Base-by-base conservation (phyloP, 257 asterid genomes). In the Forsythia viridissima region DNA sequence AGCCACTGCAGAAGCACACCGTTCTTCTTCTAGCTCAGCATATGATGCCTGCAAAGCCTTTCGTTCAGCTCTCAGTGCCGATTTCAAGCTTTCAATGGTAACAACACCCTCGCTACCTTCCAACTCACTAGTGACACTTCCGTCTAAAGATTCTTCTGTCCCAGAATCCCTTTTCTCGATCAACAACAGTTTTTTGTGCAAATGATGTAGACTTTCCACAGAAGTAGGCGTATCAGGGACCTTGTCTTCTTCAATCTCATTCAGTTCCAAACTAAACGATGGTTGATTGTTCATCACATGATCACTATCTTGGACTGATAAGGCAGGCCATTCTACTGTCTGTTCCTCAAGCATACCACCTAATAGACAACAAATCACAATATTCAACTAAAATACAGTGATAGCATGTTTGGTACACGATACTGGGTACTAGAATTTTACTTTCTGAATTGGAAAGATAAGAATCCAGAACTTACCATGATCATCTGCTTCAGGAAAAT, bases 1-100 rank as follows among this genome's bases (percentile, higher is more conserved):
- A 42, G 99, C 96, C 76, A 93, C 91, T 0, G 97, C 97, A n/a
- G 99, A 93, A 69, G 99, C 97, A 72, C 91, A 93, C 73, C 99
- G 76, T 76, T 96, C 99, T 81, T 92, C 98, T 88, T 96, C 99
- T 71, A 96, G 81, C 82, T 96, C 99, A 0, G 94, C 39, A 69
- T 93, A 96, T 76, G 92, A 79, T 7, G 86, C 93, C 75, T 90
- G 94, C 76, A 92, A 80, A 18, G 93, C 92, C 81, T 90, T 93
- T n/a, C 97, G 65, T 81, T 96, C 96, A 0, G 94, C 70, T 87
- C 86, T 91, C 20, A 93, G 79, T 0, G 94, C 94, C 3, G 92
- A 86, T 84, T 91, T 92, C 74, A 96, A 80, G 39, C 80, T 82
- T 16, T 96, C 99, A 8, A 85, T 63, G 0, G 97, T 86, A 42